These are phyloP conservation scores for Xylaria hypoxylon DNA, from an alignment of 2,329 filamentous ascomycete species.

Conservation along the genomic window DNA sequence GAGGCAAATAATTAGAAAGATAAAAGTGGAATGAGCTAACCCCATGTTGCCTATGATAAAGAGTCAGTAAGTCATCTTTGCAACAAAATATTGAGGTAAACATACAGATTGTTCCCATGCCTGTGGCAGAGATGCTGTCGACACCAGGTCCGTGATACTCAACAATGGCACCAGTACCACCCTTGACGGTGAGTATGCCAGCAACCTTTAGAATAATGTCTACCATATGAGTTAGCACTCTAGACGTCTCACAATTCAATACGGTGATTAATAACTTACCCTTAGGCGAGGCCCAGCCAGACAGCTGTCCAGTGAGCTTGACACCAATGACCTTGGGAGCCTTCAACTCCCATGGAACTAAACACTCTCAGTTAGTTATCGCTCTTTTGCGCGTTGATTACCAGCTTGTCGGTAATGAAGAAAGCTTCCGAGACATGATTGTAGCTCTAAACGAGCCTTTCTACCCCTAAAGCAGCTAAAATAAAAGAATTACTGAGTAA, in stretches of 20 bases:
- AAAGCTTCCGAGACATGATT: background rate
- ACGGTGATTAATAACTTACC: slow-evolving; percentile 63
- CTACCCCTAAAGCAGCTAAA: background rate
- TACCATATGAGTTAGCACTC: slow-evolving; percentile 51
- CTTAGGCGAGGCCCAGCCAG: slow-evolving; percentile 94
- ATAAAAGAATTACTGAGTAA: background rate
- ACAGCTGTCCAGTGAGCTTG: slow-evolving; percentile 88
- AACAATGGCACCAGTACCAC: slow-evolving; percentile 91
- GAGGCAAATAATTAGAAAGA: background rate
- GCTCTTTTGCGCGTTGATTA: background rate
- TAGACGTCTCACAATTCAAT: background rate
- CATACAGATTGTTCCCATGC: slow-evolving; percentile 81
- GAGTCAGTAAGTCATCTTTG: slow-evolving; percentile 17
- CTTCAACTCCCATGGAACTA: slow-evolving; percentile 94
- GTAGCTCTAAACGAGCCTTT: no score
- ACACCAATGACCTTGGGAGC: slow-evolving; percentile 97
- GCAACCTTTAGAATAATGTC: slow-evolving; percentile 98
- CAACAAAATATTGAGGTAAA: background rate
- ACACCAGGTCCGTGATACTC: slow-evolving; percentile 81
- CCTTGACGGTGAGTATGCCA: slow-evolving; percentile 96
- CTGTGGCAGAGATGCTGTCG: slow-evolving; percentile 80
- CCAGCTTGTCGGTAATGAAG: background rate
- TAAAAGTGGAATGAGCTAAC: slow-evolving; percentile 20
- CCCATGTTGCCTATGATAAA: slow-evolving; percentile 65
- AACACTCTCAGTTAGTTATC: slow-evolving; percentile 67